Conservation (phyloP, 1,284 basidiomycete species). For the Tylopilus sp. region DNA sequence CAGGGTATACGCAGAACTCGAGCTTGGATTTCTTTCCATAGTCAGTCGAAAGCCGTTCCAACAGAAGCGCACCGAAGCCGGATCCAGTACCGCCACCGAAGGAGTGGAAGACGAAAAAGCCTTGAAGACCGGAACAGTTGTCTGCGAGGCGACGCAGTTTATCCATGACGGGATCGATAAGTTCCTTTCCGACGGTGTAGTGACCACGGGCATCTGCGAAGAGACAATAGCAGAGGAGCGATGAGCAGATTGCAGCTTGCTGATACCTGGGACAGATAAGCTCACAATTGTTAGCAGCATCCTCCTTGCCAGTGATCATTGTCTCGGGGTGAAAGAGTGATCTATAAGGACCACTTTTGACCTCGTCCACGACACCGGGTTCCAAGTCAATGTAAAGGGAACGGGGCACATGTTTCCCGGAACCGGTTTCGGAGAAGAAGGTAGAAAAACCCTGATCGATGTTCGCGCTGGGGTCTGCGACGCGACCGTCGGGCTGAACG, state of each 20-base stretch:
- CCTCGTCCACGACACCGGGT: conserved; percentile 95
- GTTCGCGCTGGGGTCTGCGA: conserved; percentile 67
- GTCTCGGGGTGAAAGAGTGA: conserved; percentile 99
- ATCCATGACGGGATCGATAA: conserved; percentile 91
- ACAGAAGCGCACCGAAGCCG: conserved; percentile 95
- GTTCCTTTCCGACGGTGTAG: conserved; percentile 97
- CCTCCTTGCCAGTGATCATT: conserved; percentile 98
- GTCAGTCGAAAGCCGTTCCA: conserved; percentile 94
- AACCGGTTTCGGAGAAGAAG: conserved; percentile 89
- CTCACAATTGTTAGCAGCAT: conserved; percentile 98
- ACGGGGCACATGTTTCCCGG: conserved; percentile 96
- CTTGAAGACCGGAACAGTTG: conserved; percentile 97
- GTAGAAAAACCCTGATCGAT: conserved; percentile 94
- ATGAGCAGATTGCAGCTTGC: conserved; percentile 13
- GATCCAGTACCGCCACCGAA: conserved; percentile 99
- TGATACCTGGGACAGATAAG: conserved; percentile 17
- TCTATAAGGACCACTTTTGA: conserved; percentile 92
- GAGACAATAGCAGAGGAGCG: conserved; percentile 11
- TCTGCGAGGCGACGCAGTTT: conserved; percentile 94
- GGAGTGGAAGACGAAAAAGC: conserved; percentile 99
- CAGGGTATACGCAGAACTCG: conserved; percentile 98
- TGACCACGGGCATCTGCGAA: conserved; percentile 90
- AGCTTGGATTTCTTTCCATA: conserved; percentile 99
- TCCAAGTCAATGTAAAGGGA: conserved; percentile 97
- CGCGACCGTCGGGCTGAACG: conserved; percentile 84